These are phyloP conservation scores for Linum lewisii DNA, from an alignment of 345 rosid genomes.

Conservation along the genomic window DNA sequence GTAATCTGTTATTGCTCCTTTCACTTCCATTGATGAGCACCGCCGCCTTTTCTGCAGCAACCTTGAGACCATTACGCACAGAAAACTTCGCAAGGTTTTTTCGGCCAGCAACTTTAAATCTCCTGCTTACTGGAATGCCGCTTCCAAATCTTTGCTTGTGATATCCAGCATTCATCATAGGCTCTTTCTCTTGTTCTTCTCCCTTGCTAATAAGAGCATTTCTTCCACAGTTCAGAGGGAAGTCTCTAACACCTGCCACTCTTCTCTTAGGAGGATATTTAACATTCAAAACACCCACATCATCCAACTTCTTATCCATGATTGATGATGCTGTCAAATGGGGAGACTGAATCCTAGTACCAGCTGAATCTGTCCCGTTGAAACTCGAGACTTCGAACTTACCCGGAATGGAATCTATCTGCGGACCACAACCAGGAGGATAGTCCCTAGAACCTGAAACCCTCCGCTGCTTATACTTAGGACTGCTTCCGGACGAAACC, in stretches of 20 bases:
- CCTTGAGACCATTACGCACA: slow-evolving; percentile 5
- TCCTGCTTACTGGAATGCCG: slow-evolving; percentile 10
- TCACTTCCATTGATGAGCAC: slow-evolving; percentile 20
- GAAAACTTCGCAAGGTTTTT: slow-evolving; percentile 15
- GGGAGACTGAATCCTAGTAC: slow-evolving; percentile 2
- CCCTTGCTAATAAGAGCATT: slow-evolving; percentile 24
- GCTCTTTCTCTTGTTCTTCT: slow-evolving; percentile 16
- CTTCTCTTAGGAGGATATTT: slow-evolving; percentile 41
- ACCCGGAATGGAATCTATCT: not conserved
- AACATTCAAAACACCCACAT: not conserved
- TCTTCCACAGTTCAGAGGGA: slow-evolving; percentile 42
- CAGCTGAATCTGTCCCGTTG: not conserved
- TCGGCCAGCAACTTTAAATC: slow-evolving; percentile 6
- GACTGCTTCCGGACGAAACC: slow-evolving; percentile 19
- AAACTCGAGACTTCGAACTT: not conserved
- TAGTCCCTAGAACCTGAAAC: slow-evolving; percentile 1
- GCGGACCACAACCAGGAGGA: slow-evolving; percentile 4
- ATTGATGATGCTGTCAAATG: too few species aligned
- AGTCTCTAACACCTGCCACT: slow-evolving; percentile 39
- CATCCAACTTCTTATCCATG: too few species aligned
- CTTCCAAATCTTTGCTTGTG: too few species aligned
- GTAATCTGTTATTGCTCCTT: slow-evolving; percentile 34
- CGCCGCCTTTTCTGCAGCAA: slow-evolving; percentile 8
- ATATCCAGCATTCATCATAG: slow-evolving; percentile 15
- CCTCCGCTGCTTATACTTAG: slow-evolving; percentile 1